Evolutionary conservation across 208 protist species (phyloP).

Genomic region (Leishmania guyanensis): DNA sequence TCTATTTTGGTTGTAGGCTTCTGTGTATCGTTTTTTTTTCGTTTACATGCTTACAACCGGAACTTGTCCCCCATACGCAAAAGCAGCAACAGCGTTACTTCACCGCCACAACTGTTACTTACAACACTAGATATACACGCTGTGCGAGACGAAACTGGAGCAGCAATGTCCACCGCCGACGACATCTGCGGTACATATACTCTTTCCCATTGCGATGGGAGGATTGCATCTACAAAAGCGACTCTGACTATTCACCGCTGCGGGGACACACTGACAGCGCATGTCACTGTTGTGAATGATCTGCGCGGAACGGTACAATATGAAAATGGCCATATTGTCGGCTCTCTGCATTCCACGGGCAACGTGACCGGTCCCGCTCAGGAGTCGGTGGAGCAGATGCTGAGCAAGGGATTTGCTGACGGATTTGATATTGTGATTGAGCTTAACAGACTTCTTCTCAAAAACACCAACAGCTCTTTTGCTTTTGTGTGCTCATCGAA

Average conservation of each 20-base stretch:
- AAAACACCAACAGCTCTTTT: constrained; percentile 47
- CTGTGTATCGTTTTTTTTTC: neutral
- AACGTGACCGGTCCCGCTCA: constrained; percentile 41
- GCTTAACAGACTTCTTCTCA: constrained; percentile 48
- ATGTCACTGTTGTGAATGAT: constrained; percentile 44
- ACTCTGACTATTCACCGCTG: constrained; percentile 42
- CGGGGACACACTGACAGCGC: constrained; percentile 35
- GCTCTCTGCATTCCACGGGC: constrained; percentile 42
- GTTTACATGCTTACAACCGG: neutral
- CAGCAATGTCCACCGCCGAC: constrained; percentile 28
- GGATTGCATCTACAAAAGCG: constrained; percentile 23
- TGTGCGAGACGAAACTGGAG: neutral
- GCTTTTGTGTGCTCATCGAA: constrained; percentile 41
- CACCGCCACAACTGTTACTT: neutral
- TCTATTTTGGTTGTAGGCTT: neutral
- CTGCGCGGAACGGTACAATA: constrained; percentile 46
- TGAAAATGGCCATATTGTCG: constrained; percentile 38
- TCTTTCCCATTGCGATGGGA: constrained; percentile 54
- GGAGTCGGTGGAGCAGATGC: constrained; percentile 50
- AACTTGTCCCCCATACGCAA: neutral
- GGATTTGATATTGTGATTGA: constrained; percentile 50
- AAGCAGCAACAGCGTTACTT: neutral
- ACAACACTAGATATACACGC: neutral
- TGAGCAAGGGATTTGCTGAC: constrained; percentile 46
- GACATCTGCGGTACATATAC: constrained; percentile 61